These are phyloP conservation scores for Bothriochloa decipiens DNA, from an alignment of 176 grass and related monocot species.

Conservation along the genomic window DNA sequence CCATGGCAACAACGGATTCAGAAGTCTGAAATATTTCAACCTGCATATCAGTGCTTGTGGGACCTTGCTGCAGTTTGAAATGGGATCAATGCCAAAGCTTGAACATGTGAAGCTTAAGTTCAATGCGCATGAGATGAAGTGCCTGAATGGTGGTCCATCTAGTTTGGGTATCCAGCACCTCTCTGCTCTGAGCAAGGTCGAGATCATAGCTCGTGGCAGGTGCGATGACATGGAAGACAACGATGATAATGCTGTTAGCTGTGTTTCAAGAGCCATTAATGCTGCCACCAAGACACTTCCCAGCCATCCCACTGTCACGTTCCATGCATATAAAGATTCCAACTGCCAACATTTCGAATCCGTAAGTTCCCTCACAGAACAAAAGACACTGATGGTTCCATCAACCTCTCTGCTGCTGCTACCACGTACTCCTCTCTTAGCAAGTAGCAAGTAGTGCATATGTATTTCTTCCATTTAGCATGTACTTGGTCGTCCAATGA, in stretches of 20 bases:
- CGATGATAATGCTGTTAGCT: neutral
- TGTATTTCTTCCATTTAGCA: too few species aligned
- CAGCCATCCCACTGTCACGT: neutral
- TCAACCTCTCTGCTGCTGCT: too few species aligned
- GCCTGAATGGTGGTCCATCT: slow-evolving; percentile 14
- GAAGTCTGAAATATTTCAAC: too few species aligned
- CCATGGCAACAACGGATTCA: too few species aligned
- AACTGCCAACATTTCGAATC: neutral
- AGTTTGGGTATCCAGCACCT: slow-evolving; percentile 25
- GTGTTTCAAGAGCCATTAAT: neutral
- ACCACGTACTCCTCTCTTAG: fast-evolving
- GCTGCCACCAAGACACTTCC: neutral
- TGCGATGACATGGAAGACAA: neutral
- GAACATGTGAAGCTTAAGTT: neutral
- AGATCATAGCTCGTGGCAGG: neutral
- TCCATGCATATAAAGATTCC: fast-evolving
- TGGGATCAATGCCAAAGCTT: neutral
- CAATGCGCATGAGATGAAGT: neutral
- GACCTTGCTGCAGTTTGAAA: slow-evolving; percentile 5
- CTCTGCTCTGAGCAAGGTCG: slow-evolving; percentile 7
- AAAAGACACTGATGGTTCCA: too few species aligned
- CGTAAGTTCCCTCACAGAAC: neutral
- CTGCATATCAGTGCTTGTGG: neutral
- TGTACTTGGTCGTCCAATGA: too few species aligned
- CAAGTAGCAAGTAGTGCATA: too few species aligned